Evolutionary conservation across 169 alveolate species (phyloP).

Genomic region (Eimeria brunetti): DNA sequence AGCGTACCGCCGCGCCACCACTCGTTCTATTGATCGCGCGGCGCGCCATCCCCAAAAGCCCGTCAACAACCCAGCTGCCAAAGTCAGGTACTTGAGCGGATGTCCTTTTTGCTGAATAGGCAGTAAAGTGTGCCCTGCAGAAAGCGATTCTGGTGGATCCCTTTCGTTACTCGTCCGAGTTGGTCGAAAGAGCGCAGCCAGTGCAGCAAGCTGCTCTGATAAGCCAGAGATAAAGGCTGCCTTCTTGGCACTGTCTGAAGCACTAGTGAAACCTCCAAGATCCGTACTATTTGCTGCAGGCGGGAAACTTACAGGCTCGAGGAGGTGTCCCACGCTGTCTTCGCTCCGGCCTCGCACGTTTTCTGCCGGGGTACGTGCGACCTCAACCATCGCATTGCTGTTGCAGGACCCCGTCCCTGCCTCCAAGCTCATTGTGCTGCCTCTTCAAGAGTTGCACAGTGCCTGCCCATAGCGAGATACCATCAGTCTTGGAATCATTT

Average conservation of each 20-base stretch:
- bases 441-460: not conserved
- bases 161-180: not conserved
- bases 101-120: not conserved
- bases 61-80: constrained; percentile 63
- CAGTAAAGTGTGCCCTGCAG: not conserved
- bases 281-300: not conserved
- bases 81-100: constrained; percentile 31
- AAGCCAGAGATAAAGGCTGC: constrained; percentile 4
- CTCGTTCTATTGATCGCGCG: constrained; percentile 70
- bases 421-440: not conserved
- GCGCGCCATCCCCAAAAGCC: constrained; percentile 81
- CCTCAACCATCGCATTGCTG: not conserved
- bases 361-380: not conserved
- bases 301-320: constrained; percentile 30
- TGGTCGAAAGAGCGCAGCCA: constrained; percentile 27
- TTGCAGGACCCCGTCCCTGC: not conserved
- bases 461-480: not conserved
- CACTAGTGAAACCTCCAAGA: not conserved
- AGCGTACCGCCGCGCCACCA: constrained; percentile 75
- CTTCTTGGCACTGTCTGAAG: not conserved
- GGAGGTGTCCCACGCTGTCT: not conserved
- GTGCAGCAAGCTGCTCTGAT: constrained; percentile 18
- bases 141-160: not conserved
- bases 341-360: not conserved
- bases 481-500: not conserved